Conservation (phyloP, 768 basidiomycete species). For the Leucocoprinus birnbaumii region DNA sequence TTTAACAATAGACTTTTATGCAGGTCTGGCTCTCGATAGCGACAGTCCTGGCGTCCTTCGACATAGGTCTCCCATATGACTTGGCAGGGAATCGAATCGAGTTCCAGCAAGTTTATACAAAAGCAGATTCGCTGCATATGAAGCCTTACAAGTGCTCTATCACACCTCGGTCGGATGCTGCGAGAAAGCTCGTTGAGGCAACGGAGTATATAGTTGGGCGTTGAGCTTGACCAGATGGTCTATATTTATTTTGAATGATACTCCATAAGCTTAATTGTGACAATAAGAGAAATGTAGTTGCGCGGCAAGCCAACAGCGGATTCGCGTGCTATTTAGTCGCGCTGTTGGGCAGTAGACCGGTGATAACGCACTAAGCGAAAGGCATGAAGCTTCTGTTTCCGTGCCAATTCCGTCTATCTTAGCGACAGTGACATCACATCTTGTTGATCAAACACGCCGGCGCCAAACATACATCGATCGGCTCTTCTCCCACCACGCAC, state of each 20-base stretch:
- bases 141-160: conserved; percentile 5
- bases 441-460: not conserved
- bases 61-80: conserved; percentile 22
- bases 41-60: conserved; percentile 25
- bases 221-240: no score
- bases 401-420: no score
- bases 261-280: no score
- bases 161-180: not conserved
- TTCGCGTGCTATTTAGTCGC: no score
- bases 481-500: not conserved
- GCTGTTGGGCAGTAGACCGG: not conserved
- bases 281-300: no score
- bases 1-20: not conserved
- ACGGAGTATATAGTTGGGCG: conserved; percentile 3
- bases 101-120: conserved; percentile 16
- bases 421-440: not conserved
- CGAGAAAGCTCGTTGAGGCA: not conserved
- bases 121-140: not conserved
- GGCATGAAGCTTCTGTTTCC: no score
- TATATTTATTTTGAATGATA: no score
- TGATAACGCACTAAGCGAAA: no score
- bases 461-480: conserved; percentile 3
- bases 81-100: conserved; percentile 18
- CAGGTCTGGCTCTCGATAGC: conserved; percentile 24
- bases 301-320: no score